Conservation (phyloP, 495 filamentous ascomycete genomes). For the Rostrohypoxylon terebratum region DNA sequence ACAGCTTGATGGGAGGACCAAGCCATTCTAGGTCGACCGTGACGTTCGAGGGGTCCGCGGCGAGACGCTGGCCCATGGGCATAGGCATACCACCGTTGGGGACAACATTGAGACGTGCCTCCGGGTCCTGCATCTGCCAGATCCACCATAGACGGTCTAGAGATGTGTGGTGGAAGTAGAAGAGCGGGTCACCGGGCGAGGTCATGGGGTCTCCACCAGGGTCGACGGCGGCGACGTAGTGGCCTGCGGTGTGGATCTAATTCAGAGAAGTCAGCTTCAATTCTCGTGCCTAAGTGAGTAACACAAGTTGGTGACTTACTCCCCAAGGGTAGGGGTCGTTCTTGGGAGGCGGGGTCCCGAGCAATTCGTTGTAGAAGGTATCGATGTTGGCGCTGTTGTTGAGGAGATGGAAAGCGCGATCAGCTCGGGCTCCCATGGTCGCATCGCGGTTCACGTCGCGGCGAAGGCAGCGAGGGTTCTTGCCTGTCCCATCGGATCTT, state of each 20-base stretch:
- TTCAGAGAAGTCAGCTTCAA: conserved; percentile 52
- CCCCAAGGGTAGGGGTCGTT: conserved; percentile 56
- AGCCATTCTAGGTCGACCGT: conserved; percentile 53
- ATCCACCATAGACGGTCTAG: conserved; percentile 69
- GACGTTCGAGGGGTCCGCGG: conserved; percentile 42
- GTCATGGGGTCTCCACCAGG: conserved; percentile 67
- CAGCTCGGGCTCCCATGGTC: conserved; percentile 61
- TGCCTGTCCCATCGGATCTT: conserved; percentile 46
- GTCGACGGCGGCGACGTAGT: conserved; percentile 71
- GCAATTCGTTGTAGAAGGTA: conserved; percentile 64
- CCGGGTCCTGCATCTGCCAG: conserved; percentile 65
- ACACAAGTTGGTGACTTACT: too few relatives aligned
- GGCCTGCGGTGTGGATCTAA: conserved; percentile 70
- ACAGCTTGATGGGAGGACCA: conserved; percentile 47
- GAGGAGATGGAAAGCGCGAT: conserved; percentile 61
- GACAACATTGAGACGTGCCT: conserved; percentile 42
- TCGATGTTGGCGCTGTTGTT: conserved; percentile 60
- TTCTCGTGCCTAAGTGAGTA: conserved; percentile 18
- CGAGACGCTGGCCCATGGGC: conserved; percentile 34
- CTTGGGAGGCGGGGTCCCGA: conserved; percentile 57
- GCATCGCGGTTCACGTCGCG: conserved; percentile 66
- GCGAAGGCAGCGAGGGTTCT: conserved; percentile 57
- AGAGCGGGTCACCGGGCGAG: conserved; percentile 64
- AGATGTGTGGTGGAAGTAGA: conserved; percentile 68
- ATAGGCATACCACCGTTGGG: conserved; percentile 42